These are phyloP conservation scores for Gyromitra esculenta DNA, from an alignment of 2,329 filamentous ascomycete genomes.

Conservation along the genomic window DNA sequence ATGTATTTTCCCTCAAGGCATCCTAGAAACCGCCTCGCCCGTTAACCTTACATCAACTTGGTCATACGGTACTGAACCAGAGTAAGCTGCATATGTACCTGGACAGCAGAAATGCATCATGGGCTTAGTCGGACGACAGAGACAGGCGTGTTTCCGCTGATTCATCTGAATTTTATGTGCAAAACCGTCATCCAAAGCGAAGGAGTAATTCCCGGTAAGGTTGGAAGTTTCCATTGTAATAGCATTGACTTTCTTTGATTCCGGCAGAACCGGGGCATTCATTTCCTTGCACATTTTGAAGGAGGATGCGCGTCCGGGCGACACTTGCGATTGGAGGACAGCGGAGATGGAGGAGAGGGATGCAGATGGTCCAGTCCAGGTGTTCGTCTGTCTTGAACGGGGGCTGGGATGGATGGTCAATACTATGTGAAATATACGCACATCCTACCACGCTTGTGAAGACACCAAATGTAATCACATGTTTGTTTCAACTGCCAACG, in stretches of 20 bases:
- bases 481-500: no score
- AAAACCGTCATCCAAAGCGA: conserved; percentile 10
- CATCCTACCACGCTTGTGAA: no score
- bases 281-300: conserved; percentile 38
- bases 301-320: neutral
- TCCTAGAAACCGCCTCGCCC: neutral
- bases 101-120: conserved; percentile 43
- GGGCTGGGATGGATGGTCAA: neutral
- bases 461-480: no score
- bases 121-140: conserved; percentile 16
- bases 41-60: neutral
- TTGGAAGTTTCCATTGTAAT: neutral
- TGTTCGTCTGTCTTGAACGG: neutral
- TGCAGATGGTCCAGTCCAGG: neutral
- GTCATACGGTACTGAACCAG: neutral
- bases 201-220: conserved; percentile 24
- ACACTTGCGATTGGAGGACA: neutral
- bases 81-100: neutral
- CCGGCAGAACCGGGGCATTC: conserved; percentile 43
- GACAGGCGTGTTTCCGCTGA: conserved; percentile 3
- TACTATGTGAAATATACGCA: no score
- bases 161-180: conserved; percentile 35
- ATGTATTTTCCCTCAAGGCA: conserved; percentile 16
- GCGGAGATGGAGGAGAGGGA: neutral
- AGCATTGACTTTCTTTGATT: conserved; percentile 37